phyloP scores from a whole-genome alignment of 2,329 filamentous ascomycete genomes.

The Parascedosporium putredinis region DNA sequence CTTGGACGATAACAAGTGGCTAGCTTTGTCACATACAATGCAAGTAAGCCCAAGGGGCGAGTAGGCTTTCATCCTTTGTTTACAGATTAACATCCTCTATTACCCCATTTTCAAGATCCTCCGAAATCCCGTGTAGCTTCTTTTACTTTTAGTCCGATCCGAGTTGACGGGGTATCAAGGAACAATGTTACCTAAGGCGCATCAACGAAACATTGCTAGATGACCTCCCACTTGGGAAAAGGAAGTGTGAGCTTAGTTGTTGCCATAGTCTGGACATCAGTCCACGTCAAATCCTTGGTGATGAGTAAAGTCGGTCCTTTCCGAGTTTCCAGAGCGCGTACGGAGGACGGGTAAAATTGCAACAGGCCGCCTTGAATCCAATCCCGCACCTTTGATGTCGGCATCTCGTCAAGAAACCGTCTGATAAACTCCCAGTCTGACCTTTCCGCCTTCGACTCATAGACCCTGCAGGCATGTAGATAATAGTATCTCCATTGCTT shows the following conservation, averaged over 20 bases:
- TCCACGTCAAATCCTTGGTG: conserved; percentile 6
- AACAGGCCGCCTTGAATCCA: conserved; percentile 5
- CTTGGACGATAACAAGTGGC: too few relatives aligned
- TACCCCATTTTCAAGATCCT: too few relatives aligned
- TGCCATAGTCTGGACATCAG: not conserved
- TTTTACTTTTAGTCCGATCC: too few relatives aligned
- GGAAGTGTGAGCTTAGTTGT: conserved; percentile 3
- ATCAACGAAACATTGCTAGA: not conserved
- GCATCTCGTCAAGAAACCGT: conserved; percentile 4
- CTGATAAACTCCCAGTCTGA: conserved; percentile 6
- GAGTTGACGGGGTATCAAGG: too few relatives aligned
- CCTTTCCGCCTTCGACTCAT: conserved; percentile 5
- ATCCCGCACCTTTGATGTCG: not conserved
- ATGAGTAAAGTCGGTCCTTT: not conserved
- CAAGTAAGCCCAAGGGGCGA: too few relatives aligned
- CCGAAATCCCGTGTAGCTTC: too few relatives aligned
- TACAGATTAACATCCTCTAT: too few relatives aligned
- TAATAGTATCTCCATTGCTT: conserved; percentile 7
- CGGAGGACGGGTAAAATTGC: conserved; percentile 4
- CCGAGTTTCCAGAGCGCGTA: not conserved
- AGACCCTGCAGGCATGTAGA: not conserved
- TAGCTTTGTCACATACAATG: too few relatives aligned
- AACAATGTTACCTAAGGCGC: not conserved
- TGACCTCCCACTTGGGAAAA: conserved; percentile 6
- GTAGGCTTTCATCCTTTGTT: too few relatives aligned